Conservation (phyloP, 2,329 filamentous ascomycete genomes). For the Fusarium verrucosum region DNA sequence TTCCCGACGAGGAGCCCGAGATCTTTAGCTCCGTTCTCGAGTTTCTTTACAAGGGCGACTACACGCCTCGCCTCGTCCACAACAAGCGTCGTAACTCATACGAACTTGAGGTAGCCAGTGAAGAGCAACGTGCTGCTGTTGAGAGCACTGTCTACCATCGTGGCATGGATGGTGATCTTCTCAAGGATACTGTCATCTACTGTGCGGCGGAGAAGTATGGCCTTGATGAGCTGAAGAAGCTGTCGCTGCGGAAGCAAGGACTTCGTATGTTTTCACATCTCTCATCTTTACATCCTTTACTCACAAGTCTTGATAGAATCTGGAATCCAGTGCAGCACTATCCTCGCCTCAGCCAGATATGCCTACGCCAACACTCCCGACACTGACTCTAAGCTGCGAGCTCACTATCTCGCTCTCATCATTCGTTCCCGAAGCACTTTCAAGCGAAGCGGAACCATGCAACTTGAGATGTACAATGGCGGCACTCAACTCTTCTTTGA, state of each 20-base stretch:
- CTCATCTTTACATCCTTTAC: background rate
- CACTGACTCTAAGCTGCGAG: conserved; percentile 87
- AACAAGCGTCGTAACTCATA: conserved; percentile 83
- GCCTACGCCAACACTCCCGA: conserved; percentile 91
- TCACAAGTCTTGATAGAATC: conserved; percentile 59
- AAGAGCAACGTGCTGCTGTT: conserved; percentile 55
- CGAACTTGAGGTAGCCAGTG: conserved; percentile 74
- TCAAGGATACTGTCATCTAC: conserved; percentile 92
- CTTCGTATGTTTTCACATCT: conserved; percentile 65
- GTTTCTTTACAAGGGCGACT: conserved; percentile 93
- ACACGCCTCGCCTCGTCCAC: conserved; percentile 83
- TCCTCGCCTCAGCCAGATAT: conserved; percentile 86
- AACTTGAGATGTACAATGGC: conserved; percentile 90
- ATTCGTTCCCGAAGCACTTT: conserved; percentile 88
- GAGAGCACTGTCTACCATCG: conserved; percentile 77
- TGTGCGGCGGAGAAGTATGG: conserved; percentile 88
- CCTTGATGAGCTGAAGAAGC: conserved; percentile 83
- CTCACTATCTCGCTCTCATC: conserved; percentile 91
- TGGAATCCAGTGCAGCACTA: conserved; percentile 84
- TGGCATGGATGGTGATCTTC: conserved; percentile 70
- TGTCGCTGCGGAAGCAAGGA: conserved; percentile 88
- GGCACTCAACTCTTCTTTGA: conserved; percentile 89
- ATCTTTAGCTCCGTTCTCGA: conserved; percentile 91
- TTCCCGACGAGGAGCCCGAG: conserved; percentile 88
- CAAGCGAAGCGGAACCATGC: conserved; percentile 94